Conservation (phyloP, 1,139 yeast species). For the Taiozyma onychis region DNA sequence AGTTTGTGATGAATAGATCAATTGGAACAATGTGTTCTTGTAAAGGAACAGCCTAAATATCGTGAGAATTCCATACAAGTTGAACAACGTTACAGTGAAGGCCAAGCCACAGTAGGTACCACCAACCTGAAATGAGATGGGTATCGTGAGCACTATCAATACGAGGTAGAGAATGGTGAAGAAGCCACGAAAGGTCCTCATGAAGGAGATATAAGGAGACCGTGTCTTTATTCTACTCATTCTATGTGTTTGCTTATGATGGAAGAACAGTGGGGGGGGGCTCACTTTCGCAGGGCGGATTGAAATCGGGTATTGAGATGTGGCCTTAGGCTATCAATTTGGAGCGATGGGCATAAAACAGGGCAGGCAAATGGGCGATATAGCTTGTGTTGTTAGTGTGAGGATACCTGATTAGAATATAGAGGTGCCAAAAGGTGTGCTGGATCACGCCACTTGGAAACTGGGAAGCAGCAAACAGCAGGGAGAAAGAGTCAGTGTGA, state of each 20-base stretch:
- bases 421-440: not conserved
- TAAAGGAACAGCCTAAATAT: conserved; percentile 58
- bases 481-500: too few species aligned
- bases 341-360: not conserved
- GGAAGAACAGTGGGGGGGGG: not conserved
- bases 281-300: not conserved
- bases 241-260: not conserved
- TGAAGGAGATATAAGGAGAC: conserved; percentile 4
- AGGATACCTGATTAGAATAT: not conserved
- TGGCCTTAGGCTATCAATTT: not conserved
- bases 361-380: not conserved
- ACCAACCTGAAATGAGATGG: conserved; percentile 93
- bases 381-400: not conserved
- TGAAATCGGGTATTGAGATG: not conserved
- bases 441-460: too few species aligned
- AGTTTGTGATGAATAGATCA: conserved; percentile 76
- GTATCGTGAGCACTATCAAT: conserved; percentile 76
- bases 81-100: conserved; percentile 70
- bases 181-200: conserved; percentile 23
- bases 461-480: too few species aligned
- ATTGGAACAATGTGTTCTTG: conserved; percentile 44
- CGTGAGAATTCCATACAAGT: conserved; percentile 65
- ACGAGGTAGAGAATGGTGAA: conserved; percentile 56
- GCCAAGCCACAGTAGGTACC: conserved; percentile 87
- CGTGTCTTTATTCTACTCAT: not conserved